Base-by-base conservation (phyloP, 306 rosid genomes). In the Rosa rugosa region DNA sequence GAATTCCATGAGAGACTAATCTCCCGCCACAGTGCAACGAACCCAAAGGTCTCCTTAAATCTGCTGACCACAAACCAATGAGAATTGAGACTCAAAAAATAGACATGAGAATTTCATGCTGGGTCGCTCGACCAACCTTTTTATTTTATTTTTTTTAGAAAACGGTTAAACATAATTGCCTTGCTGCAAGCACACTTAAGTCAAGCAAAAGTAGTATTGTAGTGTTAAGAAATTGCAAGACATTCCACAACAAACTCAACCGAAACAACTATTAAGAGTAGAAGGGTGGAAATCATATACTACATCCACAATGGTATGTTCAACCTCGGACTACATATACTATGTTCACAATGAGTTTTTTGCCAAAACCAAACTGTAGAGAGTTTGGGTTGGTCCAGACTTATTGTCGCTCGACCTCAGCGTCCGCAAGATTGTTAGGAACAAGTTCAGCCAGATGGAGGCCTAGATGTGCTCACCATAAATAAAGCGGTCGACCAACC, bases 381-480 rank as follows among this genome's bases (percentile, higher is more conserved):
- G 64, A 42, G 72, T 59, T 38, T 23, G 22, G n/a, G 34, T 45
- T 65, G n/a, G 47, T 54, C 63, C 50, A 82, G 46, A 56, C 85
- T 90, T 92, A 65, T 90, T 90, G 86, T 92, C 87, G 25, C 87
- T 89, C 77, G 79, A 69, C 86, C 93, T 88, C 87, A 94, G 86
- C 88, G 92, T 75, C 87, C 97, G 90, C 89, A 94, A 80, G 82
- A 94, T 92, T 78, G 94, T 47, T 27, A 94, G 95, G 85, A 94
- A 94, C 71, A 94, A 85, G 88, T 94, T 94, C 72, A 94, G 88
- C n/a, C n/a, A n/a, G 73, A 94, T 86, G 3, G 97, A 89, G 73
- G 99, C 99, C 83, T 95, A 95, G 69, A 94, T 94, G 86, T 94
- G 89, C 77, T 91, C 92, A 16, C 91, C 97, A 46, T 94, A 92